Base-by-base conservation (phyloP, 164 flowering plant species). In the Nymphaea thermarum region DNA sequence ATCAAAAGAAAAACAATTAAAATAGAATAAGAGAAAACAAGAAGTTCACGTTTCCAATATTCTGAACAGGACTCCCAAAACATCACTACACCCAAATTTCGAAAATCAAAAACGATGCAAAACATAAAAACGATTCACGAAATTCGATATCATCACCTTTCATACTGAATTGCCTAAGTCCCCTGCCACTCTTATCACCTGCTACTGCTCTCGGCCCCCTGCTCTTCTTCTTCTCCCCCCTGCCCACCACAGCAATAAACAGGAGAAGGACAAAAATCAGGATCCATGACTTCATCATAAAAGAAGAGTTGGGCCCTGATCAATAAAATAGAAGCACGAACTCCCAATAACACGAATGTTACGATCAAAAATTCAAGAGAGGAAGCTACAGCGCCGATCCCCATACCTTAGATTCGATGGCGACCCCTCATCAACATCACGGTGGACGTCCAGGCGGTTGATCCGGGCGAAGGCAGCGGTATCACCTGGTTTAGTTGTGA, bases 101-200 rank as follows among this genome's bases (percentile, higher is more conserved):
- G 14, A 51, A 51, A 51, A 10, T 15, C 57, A 51, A 51, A 51
- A 51, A 15, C 8, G 57, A 5, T 10, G 8, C 8, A 51, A 51
- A 51, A 51, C 57, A 51, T 10, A 51, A 15, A 15, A 51, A 51
- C 4, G 55, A 47, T 47, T 47, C 55, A 47, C 11, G 4, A 47
- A 47, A 14, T 47, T 47, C 11, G 12, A 47, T 6, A 47, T 7
- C 53, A 44, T 36, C 65, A 93, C 98, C 98, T 90, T 85, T 91
- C 96, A 91, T 87, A 82, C 98, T 93, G 74, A 93, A 91, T 75
- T 93, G 97, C 8, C 98, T 89, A 42, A 93, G 91, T 68, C 98
- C 98, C 76, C 96, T 80, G 51, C 97, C 94, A 76, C 80, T 85
- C 81, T 93, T 93, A 78, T 93, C 98, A 59, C 80, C 85, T 65